Base-by-base conservation (phyloP, 192 early-diverging fungal species). In the Mortierella hygrophila region DNA sequence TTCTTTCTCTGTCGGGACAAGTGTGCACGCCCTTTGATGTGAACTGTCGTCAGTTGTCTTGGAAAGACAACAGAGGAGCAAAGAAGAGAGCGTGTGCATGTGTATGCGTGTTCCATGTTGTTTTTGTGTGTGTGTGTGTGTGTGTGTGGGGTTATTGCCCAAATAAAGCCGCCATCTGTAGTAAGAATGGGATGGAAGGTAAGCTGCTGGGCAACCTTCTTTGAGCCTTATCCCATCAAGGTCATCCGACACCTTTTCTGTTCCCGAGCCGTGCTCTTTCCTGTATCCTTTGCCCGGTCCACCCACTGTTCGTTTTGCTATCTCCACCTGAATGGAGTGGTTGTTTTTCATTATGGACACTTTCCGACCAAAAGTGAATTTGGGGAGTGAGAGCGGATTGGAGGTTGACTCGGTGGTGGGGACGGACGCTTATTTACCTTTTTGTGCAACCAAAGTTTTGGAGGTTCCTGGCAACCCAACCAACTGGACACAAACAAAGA, bases 391-490 rank as follows among this genome's bases (percentile, higher is more conserved):
- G 44, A 46, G 44, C 71, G 44, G 71, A 49, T 13, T 71, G 32
- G 18, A 72, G 20, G 35, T 72, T 44, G 38, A 42, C 70, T 23
- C 70, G 70, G 41, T 52, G 71, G 71, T 42, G 40, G 41, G 42
- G 32, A 23, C 10, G 49, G 13, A 46, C n/a, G 68, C n/a, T 77
- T 72, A 20, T 18, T 71, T 92, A 96, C 94, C 94, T 95, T 96
- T 96, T 78, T 96, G 93, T 35, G 97, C 94, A 68, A 97, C 97
- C 87, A 98, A 97, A 16, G 98, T 99, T 89, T 99, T 99, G 60
- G 98, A 98, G 29, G 97, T 90, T 44, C 97, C 98, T 47, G 96
- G 96, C 81, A 97, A 87, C 52, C 96, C 97, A 37, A 98, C 96
- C 96, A 97, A 96, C 92, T 96, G 91, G 20, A 5, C 41, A 29